These are phyloP conservation scores for Cicer cuneatum DNA, from an alignment of 306 rosid genomes.

Conservation along the genomic window DNA sequence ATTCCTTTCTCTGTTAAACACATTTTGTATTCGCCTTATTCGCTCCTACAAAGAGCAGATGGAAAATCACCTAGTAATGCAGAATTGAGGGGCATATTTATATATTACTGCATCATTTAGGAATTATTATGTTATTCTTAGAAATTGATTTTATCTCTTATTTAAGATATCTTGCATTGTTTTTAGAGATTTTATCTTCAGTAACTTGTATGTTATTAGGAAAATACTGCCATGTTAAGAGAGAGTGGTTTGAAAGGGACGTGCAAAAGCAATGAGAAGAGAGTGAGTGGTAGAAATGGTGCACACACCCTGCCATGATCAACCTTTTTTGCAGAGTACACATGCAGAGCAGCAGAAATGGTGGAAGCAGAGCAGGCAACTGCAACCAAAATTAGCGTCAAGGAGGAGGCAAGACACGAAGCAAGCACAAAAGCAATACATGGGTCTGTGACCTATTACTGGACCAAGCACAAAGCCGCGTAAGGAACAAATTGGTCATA, in stretches of 20 bases:
- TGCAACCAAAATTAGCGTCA: neutral
- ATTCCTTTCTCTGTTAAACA: constrained; percentile 95
- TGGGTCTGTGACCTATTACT: neutral
- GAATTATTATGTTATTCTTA: constrained; percentile 14
- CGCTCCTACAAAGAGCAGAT: constrained; percentile 70
- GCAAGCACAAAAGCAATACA: neutral
- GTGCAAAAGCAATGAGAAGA: too few species aligned
- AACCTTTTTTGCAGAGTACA: neutral
- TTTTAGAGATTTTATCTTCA: neutral
- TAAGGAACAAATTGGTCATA: neutral
- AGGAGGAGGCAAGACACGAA: neutral
- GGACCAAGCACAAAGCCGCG: neutral
- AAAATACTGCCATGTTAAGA: neutral
- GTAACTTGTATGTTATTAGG: constrained; percentile 1
- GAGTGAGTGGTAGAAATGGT: neutral
- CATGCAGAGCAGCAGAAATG: neutral
- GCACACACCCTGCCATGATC: neutral
- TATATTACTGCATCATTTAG: neutral
- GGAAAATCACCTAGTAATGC: constrained; percentile 26
- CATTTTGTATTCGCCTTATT: constrained; percentile 97
- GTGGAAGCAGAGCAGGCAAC: neutral
- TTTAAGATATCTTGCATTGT: constrained; percentile 14
- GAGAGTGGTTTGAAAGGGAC: too few species aligned
- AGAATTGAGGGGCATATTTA: neutral
- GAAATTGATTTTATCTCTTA: neutral